phyloP scores from a whole-genome alignment of 208 protist genomes.

The Balamuthia mandrillaris region DNA sequence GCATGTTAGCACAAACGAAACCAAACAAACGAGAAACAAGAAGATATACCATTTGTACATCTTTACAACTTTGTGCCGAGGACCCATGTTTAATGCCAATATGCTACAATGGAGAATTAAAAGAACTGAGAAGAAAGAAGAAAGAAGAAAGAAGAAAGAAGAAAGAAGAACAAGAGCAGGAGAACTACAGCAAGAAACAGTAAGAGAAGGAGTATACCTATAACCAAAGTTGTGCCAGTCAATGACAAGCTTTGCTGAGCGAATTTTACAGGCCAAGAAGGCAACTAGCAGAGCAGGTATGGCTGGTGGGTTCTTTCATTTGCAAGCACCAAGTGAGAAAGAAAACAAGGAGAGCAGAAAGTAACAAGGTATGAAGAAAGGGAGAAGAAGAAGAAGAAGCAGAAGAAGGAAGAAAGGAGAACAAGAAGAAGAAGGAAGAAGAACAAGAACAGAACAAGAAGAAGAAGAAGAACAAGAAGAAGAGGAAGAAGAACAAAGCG shows the following conservation, averaged over 20 bases:
- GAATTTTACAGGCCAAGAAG: conserved; percentile 5
- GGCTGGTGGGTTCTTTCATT: conserved; percentile 47
- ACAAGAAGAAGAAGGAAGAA: background rate
- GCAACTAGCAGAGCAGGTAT: conserved; percentile 46
- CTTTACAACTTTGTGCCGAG: background rate
- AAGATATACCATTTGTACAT: background rate
- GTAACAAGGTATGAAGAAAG: too few relatives aligned
- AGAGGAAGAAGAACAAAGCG: too few relatives aligned
- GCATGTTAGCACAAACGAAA: too few relatives aligned
- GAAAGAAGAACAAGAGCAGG: background rate
- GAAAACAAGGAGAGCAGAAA: too few relatives aligned
- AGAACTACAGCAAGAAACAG: background rate
- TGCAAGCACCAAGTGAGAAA: too few relatives aligned
- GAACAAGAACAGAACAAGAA: background rate
- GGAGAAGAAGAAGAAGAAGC: background rate
- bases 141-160: too few relatives aligned
- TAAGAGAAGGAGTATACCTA: background rate
- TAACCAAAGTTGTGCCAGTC: conserved; percentile 63
- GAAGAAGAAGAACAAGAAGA: background rate
- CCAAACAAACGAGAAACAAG: too few relatives aligned
- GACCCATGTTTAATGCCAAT: background rate
- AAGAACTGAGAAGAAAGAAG: background rate
- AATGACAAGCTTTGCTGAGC: conserved; percentile 38
- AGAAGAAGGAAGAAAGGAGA: background rate
- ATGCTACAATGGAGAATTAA: background rate